These are phyloP conservation scores for Nakazawaea ambrosiae DNA, from an alignment of 805 yeast genomes.

Conservation along the genomic window DNA sequence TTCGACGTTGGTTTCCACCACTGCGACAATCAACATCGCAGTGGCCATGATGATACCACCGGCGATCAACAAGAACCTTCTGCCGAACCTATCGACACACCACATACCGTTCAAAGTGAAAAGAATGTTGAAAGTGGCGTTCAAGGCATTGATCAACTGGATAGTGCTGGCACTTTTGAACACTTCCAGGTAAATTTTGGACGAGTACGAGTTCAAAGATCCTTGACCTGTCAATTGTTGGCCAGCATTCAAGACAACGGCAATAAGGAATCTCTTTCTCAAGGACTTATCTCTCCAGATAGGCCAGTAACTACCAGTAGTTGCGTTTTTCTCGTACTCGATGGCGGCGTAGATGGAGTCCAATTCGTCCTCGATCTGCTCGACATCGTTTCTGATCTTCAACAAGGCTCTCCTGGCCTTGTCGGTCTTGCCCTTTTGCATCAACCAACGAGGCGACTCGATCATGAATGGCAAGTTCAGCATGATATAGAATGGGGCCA, in stretches of 20 bases:
- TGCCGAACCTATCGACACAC: slow-evolving; percentile 38
- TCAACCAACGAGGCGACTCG: slow-evolving; percentile 40
- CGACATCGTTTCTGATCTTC: slow-evolving; percentile 33
- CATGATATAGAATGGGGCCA: slow-evolving; percentile 30
- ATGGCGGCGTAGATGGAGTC: slow-evolving; percentile 33
- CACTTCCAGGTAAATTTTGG: slow-evolving; percentile 41
- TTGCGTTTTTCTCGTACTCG: slow-evolving; percentile 41
- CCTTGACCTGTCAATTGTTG: slow-evolving; percentile 43
- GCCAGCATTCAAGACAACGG: slow-evolving; percentile 25
- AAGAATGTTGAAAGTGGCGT: slow-evolving; percentile 30
- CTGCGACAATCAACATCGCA: slow-evolving; percentile 46
- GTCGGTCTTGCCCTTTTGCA: slow-evolving; percentile 27
- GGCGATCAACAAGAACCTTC: slow-evolving; percentile 32
- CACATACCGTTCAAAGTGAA: slow-evolving; percentile 36
- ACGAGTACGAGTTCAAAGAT: slow-evolving; percentile 47
- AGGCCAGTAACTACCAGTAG: slow-evolving; percentile 42
- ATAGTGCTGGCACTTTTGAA: slow-evolving; percentile 36
- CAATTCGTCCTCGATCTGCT: slow-evolving; percentile 21
- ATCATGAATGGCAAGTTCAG: slow-evolving; percentile 30
- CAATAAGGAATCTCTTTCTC: slow-evolving; percentile 30
- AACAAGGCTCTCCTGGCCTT: slow-evolving; percentile 28
- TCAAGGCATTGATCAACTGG: slow-evolving; percentile 30
- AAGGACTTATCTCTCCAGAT: slow-evolving; percentile 28
- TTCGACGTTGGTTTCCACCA: slow-evolving; percentile 43
- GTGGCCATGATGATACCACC: slow-evolving; percentile 32